These are phyloP conservation scores for Coemansia sp. DNA, from an alignment of 192 early-diverging fungal species.

Conservation along the genomic window DNA sequence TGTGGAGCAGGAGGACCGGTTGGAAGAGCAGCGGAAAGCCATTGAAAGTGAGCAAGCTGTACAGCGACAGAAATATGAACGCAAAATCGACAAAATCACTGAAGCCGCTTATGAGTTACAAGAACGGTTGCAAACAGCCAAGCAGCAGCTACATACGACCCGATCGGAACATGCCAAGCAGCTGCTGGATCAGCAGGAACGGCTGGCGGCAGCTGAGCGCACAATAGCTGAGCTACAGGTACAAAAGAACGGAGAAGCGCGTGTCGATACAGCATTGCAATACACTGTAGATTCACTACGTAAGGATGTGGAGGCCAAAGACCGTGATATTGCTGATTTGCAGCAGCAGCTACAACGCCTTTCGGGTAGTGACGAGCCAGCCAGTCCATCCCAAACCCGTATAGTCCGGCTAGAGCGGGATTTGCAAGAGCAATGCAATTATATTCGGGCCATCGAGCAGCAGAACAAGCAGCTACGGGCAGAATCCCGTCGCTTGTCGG, in stretches of 20 bases:
- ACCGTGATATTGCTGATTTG: conserved; percentile 17
- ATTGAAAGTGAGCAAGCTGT: conserved; percentile 53
- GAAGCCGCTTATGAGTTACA: conserved; percentile 6
- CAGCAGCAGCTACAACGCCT: conserved; percentile 8
- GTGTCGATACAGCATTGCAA: conserved; percentile 13
- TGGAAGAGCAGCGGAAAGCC: conserved; percentile 44
- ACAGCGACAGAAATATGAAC: conserved; percentile 29
- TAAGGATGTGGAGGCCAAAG: conserved; percentile 7
- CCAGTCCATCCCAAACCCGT: conserved; percentile 15
- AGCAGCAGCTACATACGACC: background rate
- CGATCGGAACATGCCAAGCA: conserved; percentile 14
- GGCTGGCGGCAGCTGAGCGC: conserved; percentile 29
- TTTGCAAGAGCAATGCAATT: conserved; percentile 56
- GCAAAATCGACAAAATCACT: conserved; percentile 24
- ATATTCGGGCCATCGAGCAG: conserved; percentile 52
- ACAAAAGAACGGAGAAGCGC: conserved; percentile 1
- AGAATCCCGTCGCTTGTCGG: conserved; percentile 47
- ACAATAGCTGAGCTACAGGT: conserved; percentile 19
- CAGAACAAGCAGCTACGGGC: conserved; percentile 58
- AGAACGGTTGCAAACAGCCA: conserved; percentile 13
- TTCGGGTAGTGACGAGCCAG: background rate
- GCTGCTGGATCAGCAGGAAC: conserved; percentile 10
- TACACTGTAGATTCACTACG: conserved; percentile 11
- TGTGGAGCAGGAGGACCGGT: conserved; percentile 55
- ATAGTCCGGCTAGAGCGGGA: conserved; percentile 50